Evolutionary conservation across 1,284 basidiomycete genomes (phyloP).

Genomic region (Leccinum pseudoinsigne): DNA sequence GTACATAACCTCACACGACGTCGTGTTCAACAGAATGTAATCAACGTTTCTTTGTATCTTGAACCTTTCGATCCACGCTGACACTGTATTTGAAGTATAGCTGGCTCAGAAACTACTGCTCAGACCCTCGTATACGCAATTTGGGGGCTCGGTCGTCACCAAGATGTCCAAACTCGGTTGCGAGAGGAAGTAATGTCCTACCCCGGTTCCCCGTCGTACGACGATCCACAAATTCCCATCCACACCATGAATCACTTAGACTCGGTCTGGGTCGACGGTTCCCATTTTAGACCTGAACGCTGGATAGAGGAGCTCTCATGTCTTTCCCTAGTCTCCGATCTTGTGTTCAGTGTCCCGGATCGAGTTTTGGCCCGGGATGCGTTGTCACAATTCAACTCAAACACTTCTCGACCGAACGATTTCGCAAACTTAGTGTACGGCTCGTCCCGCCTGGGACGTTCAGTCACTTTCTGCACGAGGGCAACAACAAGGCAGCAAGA

Average conservation of each 20-base stretch:
- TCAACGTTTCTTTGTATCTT: not conserved
- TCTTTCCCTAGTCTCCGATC: too few relatives aligned
- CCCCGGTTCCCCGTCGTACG: constrained; percentile 6
- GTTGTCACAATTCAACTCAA: too few relatives aligned
- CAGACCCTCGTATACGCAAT: constrained; percentile 9
- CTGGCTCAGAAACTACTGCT: constrained; percentile 9
- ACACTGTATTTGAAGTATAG: constrained; percentile 4
- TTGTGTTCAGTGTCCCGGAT: too few relatives aligned
- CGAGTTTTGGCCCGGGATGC: too few relatives aligned
- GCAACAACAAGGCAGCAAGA: too few relatives aligned
- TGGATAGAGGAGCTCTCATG: constrained; percentile 6
- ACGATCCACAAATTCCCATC: constrained; percentile 5
- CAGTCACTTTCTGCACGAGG: too few relatives aligned
- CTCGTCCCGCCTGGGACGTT: too few relatives aligned
- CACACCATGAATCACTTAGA: constrained; percentile 10
- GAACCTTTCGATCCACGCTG: not conserved
- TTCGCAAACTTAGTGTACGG: too few relatives aligned
- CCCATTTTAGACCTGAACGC: constrained; percentile 7
- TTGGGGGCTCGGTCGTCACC: constrained; percentile 13
- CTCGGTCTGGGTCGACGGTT: constrained; percentile 7
- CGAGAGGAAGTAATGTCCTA: constrained; percentile 7
- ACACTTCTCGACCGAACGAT: too few relatives aligned
- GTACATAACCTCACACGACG: not conserved
- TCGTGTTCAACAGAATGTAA: constrained; percentile 8
- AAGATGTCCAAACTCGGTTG: constrained; percentile 7